Percentiles rank a stretch among this genome's conserved stretches.
phyloP scores from a whole-genome alignment of 2,329 filamentous ascomycete genomes.

The Periconia digitata region DNA sequence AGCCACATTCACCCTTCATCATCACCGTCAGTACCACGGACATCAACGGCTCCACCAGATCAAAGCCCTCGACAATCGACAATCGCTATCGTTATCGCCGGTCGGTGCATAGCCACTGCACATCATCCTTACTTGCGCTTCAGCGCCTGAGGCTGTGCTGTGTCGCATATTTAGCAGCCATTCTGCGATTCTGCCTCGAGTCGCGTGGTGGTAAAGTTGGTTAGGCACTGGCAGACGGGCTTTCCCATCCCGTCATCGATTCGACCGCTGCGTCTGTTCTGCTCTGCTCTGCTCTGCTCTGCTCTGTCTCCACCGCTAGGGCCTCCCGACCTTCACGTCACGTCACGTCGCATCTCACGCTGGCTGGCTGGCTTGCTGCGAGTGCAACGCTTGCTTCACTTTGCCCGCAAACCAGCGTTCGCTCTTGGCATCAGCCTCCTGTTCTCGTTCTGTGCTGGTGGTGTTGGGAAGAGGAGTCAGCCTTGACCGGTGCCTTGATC shows the following conservation, averaged over 20 bases:
- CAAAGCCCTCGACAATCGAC: constrained; percentile 3
- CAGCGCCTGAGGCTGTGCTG: constrained; percentile 37
- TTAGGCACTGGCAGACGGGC: constrained; percentile 11
- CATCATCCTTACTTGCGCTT: constrained; percentile 20
- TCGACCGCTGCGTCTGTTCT: constrained; percentile 26
- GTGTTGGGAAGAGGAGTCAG: constrained; percentile 29
- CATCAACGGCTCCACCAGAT: no score
- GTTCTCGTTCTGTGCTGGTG: constrained; percentile 16
- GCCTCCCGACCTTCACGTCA: constrained; percentile 9
- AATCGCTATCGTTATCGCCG: constrained; percentile 4
- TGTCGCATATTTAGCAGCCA: constrained; percentile 34
- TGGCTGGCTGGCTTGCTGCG: no score
- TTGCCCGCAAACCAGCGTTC: constrained; percentile 14
- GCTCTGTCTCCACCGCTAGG: constrained; percentile 7
- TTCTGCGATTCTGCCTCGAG: constrained; percentile 41
- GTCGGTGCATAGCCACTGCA: constrained; percentile 29
- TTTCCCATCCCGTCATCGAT: constrained; percentile 31
- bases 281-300: background rate
- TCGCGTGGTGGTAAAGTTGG: constrained; percentile 34
- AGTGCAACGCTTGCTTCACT: constrained; percentile 12
- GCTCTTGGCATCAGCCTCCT: constrained; percentile 34
- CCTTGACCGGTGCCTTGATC: constrained; percentile 40
- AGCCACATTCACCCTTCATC: no score
- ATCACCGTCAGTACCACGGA: no score
- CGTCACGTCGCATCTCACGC: constrained; percentile 18